Evolutionary conservation across 495 filamentous ascomycete species (phyloP).

Genomic region (Aspergillus sparsus): DNA sequence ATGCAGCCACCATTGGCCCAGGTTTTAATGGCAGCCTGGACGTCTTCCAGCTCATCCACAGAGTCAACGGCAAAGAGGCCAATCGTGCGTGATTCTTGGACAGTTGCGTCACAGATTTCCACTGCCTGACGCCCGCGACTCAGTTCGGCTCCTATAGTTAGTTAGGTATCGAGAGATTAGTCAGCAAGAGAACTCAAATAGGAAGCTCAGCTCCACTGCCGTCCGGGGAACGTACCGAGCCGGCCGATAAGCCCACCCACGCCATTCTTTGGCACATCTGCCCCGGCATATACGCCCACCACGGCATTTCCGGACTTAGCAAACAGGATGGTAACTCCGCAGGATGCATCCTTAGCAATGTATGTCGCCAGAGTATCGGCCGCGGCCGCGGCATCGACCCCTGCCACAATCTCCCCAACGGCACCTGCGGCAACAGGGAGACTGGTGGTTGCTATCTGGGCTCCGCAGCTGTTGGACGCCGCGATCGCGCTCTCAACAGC

Average conservation of each 20-base stretch:
- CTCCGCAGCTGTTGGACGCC: too few species aligned
- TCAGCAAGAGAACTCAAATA: not conserved
- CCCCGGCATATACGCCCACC: not conserved
- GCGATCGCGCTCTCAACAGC: too few species aligned
- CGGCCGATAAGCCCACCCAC: not conserved
- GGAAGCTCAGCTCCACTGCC: too few species aligned
- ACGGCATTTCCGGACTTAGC: not conserved
- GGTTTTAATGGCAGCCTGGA: not conserved
- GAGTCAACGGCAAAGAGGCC: not conserved
- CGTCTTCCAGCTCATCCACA: not conserved
- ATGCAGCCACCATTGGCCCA: not conserved
- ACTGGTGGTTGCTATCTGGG: too few species aligned
- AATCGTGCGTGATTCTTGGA: not conserved
- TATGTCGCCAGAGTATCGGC: not conserved
- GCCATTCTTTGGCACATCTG: not conserved
- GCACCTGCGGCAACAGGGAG: too few species aligned
- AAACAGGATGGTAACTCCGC: not conserved
- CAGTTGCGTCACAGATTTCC: not conserved
- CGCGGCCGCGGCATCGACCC: not conserved
- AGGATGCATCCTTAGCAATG: not conserved
- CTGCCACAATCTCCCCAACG: too few species aligned
- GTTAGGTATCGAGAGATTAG: not conserved
- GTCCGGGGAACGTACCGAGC: too few species aligned
- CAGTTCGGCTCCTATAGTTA: not conserved
- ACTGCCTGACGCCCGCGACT: not conserved